Evolutionary conservation across 176 grass and related monocot species (phyloP), one percentile per base, ranked within the genome.

Genomic region (Eleusine coracana): DNA sequence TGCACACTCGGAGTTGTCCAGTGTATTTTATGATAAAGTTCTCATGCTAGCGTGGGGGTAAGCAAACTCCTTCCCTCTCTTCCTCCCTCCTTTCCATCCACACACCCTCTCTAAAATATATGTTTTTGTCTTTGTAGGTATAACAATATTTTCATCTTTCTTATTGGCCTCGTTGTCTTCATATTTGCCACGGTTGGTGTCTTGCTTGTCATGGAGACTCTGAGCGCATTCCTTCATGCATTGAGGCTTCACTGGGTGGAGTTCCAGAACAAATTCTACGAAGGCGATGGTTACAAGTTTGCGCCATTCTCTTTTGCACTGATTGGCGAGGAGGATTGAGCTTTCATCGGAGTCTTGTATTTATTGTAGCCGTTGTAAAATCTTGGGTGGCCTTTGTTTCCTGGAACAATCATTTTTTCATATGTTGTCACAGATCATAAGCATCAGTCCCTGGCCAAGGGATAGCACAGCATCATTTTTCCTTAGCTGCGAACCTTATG

Each of bases 241-340:
- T 77, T 99, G 87, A 93, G 96, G 91, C 96, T 99, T 78, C 96
- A 99, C 58, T 99, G 96, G 96, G 93, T 99, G 61, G 96, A 99
- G 88, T 99, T 93, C 77, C 93, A 96, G 86, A 96, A 92, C 79
- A 99, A 99, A 84, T 99, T 99, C 59, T 99, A 99, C 5, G 91
- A 99, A 78, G 96, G 96, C 38, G 96, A 99, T 83, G 96, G 96
- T 48, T 99, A 99, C 91, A 99, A 99, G 72, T 99, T 99, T 8
- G 83, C 83, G 0, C 96, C 96, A 38, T 98, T 98, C 66, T 89
- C 96, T 51, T 99, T 99, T 34, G 59, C 84, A 11, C 60, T 87
- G 77, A 75, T 93, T 38, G 6, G 28, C 3, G 90, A 93, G 12
- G 93, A 99, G 79, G 88, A 91, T n/a, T 97, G 79, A 89, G 66